Evolutionary conservation across 805 yeast species (phyloP), one percentile per base, ranked within the genome.

Genomic region (Hanseniaspora thailandica): DNA sequence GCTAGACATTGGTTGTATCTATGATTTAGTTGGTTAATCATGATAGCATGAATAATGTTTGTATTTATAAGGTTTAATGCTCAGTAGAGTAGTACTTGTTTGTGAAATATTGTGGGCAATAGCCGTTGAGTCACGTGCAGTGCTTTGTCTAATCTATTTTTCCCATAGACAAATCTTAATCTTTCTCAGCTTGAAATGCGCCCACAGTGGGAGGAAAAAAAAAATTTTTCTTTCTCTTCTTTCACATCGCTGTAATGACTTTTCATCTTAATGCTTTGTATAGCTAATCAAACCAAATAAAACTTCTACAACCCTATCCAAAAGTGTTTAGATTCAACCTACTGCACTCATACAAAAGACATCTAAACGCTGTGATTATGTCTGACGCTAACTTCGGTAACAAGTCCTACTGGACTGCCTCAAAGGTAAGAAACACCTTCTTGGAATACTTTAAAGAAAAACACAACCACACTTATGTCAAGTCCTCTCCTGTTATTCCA

Each of bases 401-500:
- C 51, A 65, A 61, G 55, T 65, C 69, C 57, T 66, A 69, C 52
- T 76, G 80, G 80, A 69, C 76, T 17, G 79, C 80, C 49, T 45
- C 70, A 13, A 71, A 68, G 44, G 80, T 86, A 60, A 86, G 98
- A 72, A 69, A 75, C 57, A 86, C 97, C 39, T 93, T 86, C 67
- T 73, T 93, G 63, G 84, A 88, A 59, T 90, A 72, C 66, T 93
- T 93, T 71, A 76, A 77, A 59, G 71, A 76, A 45, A 69, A 73
- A 47, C 75, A 74, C 8, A 35, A 36, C 38, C 99, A 93, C 68
- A 82, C 80, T 2, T 88, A 77, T 67, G 89, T 93, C 45, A 87
- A 96, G 22, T 84, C 95, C 0, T 88, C 97, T 1, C 86, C 96
- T 0, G 97, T 90, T 28, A 82, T 93, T 56, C 99, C 99, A 52